Base-by-base conservation (phyloP, 1,139 yeast species). In the Insectozyma bohioensis region DNA sequence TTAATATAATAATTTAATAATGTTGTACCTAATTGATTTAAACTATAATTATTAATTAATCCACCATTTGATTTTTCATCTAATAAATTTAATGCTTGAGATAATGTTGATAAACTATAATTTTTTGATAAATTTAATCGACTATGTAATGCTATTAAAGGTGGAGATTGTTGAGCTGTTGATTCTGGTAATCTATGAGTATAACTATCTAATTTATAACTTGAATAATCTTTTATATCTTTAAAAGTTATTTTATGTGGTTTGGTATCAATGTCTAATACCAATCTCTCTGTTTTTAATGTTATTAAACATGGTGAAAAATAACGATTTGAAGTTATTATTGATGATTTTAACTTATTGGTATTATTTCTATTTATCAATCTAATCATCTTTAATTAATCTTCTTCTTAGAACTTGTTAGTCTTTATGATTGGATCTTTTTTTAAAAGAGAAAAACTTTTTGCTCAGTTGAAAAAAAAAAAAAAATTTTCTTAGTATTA, bases 11-110 rank as follows among this genome's bases (percentile, higher is more conserved):
- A 87, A 19, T 83, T 77, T 41, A 92, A 64, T 34, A 92, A 64
- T 40, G 82, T 78, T 52, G 81, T 79, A 34, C 98, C 98, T 51
- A 90, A 79, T 12, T 78, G 74, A 39, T 83, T 77, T 55, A 90
- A 72, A n/a, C 95, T 94, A 40, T 70, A 72, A 56, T 90, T 90
- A 58, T 85, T 85, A 24, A 79, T 82, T 42, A 72, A 70, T 20
- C 78, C 74, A 28, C 61, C 74, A 47, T 35, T 60, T 27, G 35
- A 28, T 6, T 33, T 26, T 13, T 33, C 20, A 43, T 46, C 55
- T 51, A 56, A 53, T 63, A 57, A 63, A 43, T 67, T 84, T 46
- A 92, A 72, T 33, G 95, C 78, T 51, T 90, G 84, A 1, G 95
- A 90, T 44, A 92, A 68, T 1, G 94, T 80, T 14, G 88, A 70